Base-by-base conservation (phyloP, 495 filamentous ascomycete genomes). In the Penicillium soppii region DNA sequence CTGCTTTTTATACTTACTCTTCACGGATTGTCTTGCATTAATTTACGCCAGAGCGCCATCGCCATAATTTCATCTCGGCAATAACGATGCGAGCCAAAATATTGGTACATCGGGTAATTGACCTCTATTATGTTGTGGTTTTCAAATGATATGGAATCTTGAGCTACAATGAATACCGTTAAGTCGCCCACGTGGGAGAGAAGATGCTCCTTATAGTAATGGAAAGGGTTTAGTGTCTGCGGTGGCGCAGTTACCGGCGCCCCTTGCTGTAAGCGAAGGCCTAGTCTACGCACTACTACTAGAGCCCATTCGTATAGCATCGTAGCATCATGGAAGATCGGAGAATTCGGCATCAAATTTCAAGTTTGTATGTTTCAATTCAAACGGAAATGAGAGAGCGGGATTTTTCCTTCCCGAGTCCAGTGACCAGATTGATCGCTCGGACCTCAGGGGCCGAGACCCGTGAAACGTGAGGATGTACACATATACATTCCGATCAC, bases 401-500 rank as follows among this genome's bases (percentile, higher is more conserved):
- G n/a, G n/a, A n/a, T n/a, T n/a, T n/a, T n/a, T n/a, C n/a, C n/a
- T n/a, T n/a, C n/a, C n/a, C n/a, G n/a, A n/a, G n/a, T n/a, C n/a
- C n/a, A n/a, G n/a, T n/a, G n/a, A n/a, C n/a, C n/a, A n/a, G n/a
- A n/a, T 36, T 36, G 8, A 10, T 20, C 22, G 3, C 21, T 27
- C 15, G 9, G 23, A 27, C n/a, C 23, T 10, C 39, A 6, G 25
- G 2, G 2, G 23, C 23, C 3, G 4, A 43, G 21, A 42, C 12
- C 13, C 23, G 23, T 19, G 40, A 42, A 43, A 43, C 23, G n/a
- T 23, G 39, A 22, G 20, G 40, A 17, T n/a, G 33, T n/a, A n/a
- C n/a, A n/a, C n/a, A n/a, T n/a, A n/a, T 36, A 42, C 40, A 43
- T 43, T 43, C 40, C 40, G 40, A 27, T 26, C 8, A 17, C n/a